These are phyloP conservation scores for Albugo candida DNA, from an alignment of 352 stramenopile species.

Conservation along the genomic window DNA sequence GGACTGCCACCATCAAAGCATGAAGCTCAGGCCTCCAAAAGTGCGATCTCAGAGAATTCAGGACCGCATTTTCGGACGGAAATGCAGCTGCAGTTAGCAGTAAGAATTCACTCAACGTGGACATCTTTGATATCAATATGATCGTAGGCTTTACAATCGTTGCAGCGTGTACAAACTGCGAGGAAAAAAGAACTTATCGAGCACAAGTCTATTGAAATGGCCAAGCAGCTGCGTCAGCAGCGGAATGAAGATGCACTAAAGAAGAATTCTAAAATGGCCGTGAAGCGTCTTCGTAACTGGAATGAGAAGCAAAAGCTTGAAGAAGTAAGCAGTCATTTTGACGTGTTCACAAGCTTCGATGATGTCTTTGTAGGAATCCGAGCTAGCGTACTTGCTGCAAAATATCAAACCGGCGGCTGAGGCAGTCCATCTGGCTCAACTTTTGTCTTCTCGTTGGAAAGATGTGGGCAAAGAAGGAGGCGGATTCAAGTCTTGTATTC, in stretches of 20 bases:
- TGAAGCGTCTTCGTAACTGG: constrained; percentile 23
- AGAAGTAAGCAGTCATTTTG: not conserved
- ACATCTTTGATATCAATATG: not conserved
- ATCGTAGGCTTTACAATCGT: constrained; percentile 23
- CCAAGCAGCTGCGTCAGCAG: constrained; percentile 15
- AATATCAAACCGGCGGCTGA: constrained; percentile 18
- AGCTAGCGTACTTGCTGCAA: not conserved
- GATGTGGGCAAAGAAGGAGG: constrained; percentile 18
- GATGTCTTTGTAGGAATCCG: constrained; percentile 10
- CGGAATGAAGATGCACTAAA: constrained; percentile 15
- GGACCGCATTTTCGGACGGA: not conserved
- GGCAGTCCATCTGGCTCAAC: no score
- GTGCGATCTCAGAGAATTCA: not conserved
- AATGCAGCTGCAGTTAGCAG: not conserved
- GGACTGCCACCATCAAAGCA: not conserved
- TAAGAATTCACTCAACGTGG: no score
- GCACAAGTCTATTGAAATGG: constrained; percentile 9
- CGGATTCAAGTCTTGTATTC: constrained; percentile 24
- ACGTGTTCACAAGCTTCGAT: not conserved
- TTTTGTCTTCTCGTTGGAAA: no score
- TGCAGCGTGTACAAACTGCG: constrained; percentile 23
- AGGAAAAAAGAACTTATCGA: constrained; percentile 17
- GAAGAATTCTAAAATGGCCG: constrained; percentile 19
- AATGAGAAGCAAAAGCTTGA: constrained; percentile 19
- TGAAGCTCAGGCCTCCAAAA: constrained; percentile 4